These are phyloP conservation scores for Diplotaxis tenuifolia DNA, from an alignment of 345 rosid species.

Conservation along the genomic window DNA sequence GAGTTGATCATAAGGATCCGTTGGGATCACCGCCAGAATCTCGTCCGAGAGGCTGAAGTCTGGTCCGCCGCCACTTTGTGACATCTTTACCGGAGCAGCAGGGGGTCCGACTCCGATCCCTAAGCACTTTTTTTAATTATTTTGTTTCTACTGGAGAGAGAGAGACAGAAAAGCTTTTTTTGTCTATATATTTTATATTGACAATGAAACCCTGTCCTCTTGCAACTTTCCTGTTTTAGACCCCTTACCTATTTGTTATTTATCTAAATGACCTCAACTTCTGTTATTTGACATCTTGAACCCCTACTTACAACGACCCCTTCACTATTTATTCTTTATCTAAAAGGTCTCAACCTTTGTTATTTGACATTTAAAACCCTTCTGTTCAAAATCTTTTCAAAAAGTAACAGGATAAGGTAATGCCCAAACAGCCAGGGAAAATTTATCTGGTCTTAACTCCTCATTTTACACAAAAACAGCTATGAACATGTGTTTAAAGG, in stretches of 20 bases:
- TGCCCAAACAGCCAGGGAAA: background rate
- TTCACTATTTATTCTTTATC: no score
- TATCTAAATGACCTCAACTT: background rate
- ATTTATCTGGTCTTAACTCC: background rate
- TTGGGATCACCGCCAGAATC: conserved; percentile 73
- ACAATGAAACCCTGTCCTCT: conserved; percentile 8
- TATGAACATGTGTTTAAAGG: conserved; percentile 1
- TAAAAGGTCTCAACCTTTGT: no score
- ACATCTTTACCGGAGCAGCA: conserved; percentile 15
- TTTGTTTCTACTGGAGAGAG: background rate
- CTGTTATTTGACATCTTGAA: background rate
- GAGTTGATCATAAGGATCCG: conserved; percentile 88
- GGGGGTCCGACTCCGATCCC: conserved; percentile 17
- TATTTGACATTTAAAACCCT: no score
- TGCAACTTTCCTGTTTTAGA: conserved; percentile 53
- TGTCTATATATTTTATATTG: no score
- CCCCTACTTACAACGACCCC: background rate
- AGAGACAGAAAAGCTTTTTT: no score
- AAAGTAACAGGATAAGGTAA: background rate
- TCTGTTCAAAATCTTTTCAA: no score
- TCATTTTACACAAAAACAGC: conserved; percentile 24
- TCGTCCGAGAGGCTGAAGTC: conserved; percentile 71
- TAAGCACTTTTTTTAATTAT: background rate
- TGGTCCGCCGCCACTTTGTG: conserved; percentile 34
- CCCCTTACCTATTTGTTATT: background rate